phyloP scores from a whole-genome alignment of 768 basidiomycete genomes.

The Kwoniella mangroviensis region DNA sequence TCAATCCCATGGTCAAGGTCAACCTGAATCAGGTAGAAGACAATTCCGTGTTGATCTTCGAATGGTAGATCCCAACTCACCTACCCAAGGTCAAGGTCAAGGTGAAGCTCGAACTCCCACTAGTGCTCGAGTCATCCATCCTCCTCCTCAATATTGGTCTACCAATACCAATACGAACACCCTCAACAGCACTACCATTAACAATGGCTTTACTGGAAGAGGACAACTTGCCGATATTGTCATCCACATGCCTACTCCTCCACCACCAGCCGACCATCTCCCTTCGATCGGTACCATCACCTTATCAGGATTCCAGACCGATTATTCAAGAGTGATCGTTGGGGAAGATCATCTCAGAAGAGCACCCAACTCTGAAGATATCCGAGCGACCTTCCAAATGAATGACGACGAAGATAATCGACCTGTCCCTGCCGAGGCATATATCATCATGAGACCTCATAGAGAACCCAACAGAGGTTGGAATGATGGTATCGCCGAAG shows the following conservation, averaged over 20 bases:
- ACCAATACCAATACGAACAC: neutral
- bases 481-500: constrained; percentile 18
- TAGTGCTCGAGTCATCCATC: constrained; percentile 7
- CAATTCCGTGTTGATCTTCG: neutral
- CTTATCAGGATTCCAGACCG: constrained; percentile 12
- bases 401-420: neutral
- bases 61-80: neutral
- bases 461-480: constrained; percentile 11
- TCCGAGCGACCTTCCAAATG: neutral
- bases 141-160: neutral
- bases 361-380: constrained; percentile 5
- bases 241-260: constrained; percentile 12
- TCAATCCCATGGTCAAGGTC: too few relatives aligned
- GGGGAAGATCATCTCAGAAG: constrained; percentile 4
- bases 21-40: neutral
- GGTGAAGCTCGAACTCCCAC: neutral
- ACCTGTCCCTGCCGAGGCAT: constrained; percentile 17
- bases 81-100: neutral
- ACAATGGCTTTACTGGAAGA: neutral
- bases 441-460: constrained; percentile 17
- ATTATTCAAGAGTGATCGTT: neutral
- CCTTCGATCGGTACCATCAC: constrained; percentile 2
- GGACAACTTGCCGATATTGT: neutral
- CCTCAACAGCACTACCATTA: neutral
- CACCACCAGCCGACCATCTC: constrained; percentile 9